phyloP scores from a whole-genome alignment of 2,329 filamentous ascomycete genomes.

The Fusarium begoniae region DNA sequence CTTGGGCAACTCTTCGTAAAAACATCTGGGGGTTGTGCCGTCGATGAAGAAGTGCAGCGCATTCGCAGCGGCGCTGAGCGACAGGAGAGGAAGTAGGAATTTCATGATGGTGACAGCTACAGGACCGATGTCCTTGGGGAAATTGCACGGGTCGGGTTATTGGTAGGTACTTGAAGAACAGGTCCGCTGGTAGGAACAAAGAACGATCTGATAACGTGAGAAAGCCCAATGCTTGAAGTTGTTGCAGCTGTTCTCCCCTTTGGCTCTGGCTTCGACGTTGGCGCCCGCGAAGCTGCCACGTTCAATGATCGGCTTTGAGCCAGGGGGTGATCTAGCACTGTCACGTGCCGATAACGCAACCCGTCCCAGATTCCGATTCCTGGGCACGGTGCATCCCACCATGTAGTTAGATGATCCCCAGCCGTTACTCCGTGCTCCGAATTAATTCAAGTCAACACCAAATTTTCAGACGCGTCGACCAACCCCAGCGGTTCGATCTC shows the following conservation, averaged over 20 bases:
- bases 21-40: conserved; percentile 86
- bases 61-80: conserved; percentile 72
- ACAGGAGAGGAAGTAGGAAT: conserved; percentile 70
- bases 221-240: conserved; percentile 17
- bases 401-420: neutral
- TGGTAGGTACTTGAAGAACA: neutral
- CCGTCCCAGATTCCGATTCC: neutral
- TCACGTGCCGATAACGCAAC: conserved; percentile 48
- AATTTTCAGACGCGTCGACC: conserved; percentile 35
- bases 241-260: conserved; percentile 24
- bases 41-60: conserved; percentile 98
- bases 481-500: conserved; percentile 6
- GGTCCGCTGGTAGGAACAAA: conserved; percentile 13
- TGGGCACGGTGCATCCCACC: conserved; percentile 6
- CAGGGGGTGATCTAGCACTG: conserved; percentile 41
- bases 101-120: conserved; percentile 57
- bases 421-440: conserved; percentile 3
- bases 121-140: conserved; percentile 13
- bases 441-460: neutral
- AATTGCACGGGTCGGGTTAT: conserved; percentile 24
- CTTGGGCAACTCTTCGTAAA: conserved; percentile 98
- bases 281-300: conserved; percentile 60
- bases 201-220: conserved; percentile 4
- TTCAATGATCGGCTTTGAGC: conserved; percentile 53
- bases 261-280: conserved; percentile 21